Conservation (phyloP, 371 early-diverging fungal species). For the Actinomortierella ambigua region DNA sequence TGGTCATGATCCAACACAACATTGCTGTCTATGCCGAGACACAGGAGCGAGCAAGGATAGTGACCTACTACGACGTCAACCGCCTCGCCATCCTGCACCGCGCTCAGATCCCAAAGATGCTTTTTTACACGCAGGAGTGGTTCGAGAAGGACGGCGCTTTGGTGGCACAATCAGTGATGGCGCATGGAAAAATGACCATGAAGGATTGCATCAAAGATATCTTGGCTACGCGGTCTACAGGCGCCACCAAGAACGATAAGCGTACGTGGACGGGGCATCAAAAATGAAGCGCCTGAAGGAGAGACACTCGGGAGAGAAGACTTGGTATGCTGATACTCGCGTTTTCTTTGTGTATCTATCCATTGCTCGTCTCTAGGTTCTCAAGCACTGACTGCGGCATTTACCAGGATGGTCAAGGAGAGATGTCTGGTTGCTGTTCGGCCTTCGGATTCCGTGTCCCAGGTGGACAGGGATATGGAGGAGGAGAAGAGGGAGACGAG, state of each 20-base stretch:
- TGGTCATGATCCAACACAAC: slow-evolving; percentile 70
- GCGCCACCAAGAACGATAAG: slow-evolving; percentile 43
- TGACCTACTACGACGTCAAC: slow-evolving; percentile 71
- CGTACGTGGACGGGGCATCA: slow-evolving; percentile 6
- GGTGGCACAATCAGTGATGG: slow-evolving; percentile 21
- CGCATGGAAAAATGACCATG: slow-evolving; percentile 28
- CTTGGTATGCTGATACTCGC: slow-evolving; percentile 29
- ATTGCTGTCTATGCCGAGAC: slow-evolving; percentile 61
- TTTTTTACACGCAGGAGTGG: slow-evolving; percentile 60
- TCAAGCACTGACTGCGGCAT: slow-evolving; percentile 47
- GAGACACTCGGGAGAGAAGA: slow-evolving; percentile 32
- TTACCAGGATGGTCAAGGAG: slow-evolving; percentile 63
- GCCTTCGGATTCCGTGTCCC: slow-evolving; percentile 67
- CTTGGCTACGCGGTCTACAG: slow-evolving; percentile 4
- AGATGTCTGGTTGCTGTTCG: slow-evolving; percentile 65
- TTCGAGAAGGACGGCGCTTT: slow-evolving; percentile 66
- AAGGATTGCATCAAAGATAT: slow-evolving; percentile 26
- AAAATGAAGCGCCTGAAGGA: slow-evolving; percentile 35
- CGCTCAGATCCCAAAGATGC: slow-evolving; percentile 68
- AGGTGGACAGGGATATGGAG: slow-evolving; percentile 64
- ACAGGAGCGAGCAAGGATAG: slow-evolving; percentile 32
- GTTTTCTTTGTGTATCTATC: neutral
- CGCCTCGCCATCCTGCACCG: slow-evolving; percentile 61
- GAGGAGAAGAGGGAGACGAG: slow-evolving; percentile 68
- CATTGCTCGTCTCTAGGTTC: slow-evolving; percentile 35